Evolutionary conservation across 768 basidiomycete species (phyloP), one percentile per base, ranked within the genome.

Genomic region (Kwoniella dendrophila): DNA sequence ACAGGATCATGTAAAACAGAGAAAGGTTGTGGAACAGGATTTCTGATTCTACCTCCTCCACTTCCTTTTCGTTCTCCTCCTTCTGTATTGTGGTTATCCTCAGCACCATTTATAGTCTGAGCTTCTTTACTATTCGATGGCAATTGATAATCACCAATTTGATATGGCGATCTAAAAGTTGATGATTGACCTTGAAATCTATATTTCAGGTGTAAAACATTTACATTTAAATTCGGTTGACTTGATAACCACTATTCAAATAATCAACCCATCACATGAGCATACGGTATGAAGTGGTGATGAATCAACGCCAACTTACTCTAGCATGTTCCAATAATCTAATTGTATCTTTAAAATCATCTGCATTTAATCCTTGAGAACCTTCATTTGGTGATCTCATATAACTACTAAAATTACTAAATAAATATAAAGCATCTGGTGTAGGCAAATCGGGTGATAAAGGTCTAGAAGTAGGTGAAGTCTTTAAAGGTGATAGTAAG

Each of bases 161-260:
- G 24, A 52, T 68, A 66, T 14, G 60, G 64, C 18, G 52, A 58
- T 47, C 61, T 38, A 48, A 54, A 59, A 16, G 53, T 34, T 53
- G 38, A 50, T 27, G 53, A 41, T 10, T 66, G 44, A 18, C 61
- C 62, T 44, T 71, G 68, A 41, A 77, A 78, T 22, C 77, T 61
- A 44, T 78, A 78, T 61, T 78, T 78, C 36, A 78, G 54, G 51
- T 78, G 77, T 7, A 76, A 55, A 50, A 75, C 58, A 43, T 73
- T 67, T 3, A 77, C 73, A 30, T 76, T 72, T 12, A 64, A 50
- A 10, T 61, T 34, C 2, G 67, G 67, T 20, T 75, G 60, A 27
- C 54, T 45, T 14, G 62, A 56, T 16, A 77, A 56, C 12, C 48
- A 38, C 76, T 75, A 54, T 12, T 22, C 30, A 11, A 16, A 40